Percentiles rank a stretch among this genome's conserved stretches.
Conservation (phyloP, 2,329 filamentous ascomycete genomes). For the Diaporthe batatas region DNA sequence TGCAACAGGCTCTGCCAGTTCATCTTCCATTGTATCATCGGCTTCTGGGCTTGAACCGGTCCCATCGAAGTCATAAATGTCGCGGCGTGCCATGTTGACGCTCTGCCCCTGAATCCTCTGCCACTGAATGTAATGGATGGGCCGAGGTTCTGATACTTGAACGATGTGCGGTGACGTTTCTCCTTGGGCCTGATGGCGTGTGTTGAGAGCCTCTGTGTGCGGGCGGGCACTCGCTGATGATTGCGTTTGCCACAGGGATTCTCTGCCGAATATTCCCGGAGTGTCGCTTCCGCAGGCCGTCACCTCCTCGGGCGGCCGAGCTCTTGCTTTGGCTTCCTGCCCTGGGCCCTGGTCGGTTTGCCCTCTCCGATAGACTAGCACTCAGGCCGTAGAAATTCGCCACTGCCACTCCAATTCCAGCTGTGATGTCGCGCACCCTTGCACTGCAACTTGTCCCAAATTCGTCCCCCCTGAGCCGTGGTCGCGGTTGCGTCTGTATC, state of each 20-base stretch:
- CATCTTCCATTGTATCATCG: slow-evolving; percentile 36
- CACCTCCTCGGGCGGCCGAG: not conserved
- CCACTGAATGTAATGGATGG: slow-evolving; percentile 25
- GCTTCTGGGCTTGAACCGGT: slow-evolving; percentile 32
- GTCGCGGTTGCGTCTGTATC: not conserved
- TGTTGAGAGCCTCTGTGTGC: slow-evolving; percentile 17
- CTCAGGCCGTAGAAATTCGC: no score
- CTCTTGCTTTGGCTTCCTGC: not conserved
- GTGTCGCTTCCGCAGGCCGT: not conserved
- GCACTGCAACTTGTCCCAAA: not conserved
- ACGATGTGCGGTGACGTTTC: not conserved
- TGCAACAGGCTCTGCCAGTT: slow-evolving; percentile 43
- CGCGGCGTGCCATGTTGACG: not conserved
- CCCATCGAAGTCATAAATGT: slow-evolving; percentile 40
- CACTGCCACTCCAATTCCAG: not conserved
- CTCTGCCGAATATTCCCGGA: not conserved
- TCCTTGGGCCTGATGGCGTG: not conserved
- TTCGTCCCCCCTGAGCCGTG: not conserved
- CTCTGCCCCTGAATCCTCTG: not conserved
- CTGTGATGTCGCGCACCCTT: not conserved
- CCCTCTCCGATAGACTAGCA: no score
- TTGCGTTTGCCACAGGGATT: not conserved
- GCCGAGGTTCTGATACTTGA: not conserved
- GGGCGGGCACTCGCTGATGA: no score
- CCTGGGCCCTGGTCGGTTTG: no score